Evolutionary conservation across 2,329 filamentous ascomycete genomes (phyloP).

Genomic region (Hymenoscyphus linearis): DNA sequence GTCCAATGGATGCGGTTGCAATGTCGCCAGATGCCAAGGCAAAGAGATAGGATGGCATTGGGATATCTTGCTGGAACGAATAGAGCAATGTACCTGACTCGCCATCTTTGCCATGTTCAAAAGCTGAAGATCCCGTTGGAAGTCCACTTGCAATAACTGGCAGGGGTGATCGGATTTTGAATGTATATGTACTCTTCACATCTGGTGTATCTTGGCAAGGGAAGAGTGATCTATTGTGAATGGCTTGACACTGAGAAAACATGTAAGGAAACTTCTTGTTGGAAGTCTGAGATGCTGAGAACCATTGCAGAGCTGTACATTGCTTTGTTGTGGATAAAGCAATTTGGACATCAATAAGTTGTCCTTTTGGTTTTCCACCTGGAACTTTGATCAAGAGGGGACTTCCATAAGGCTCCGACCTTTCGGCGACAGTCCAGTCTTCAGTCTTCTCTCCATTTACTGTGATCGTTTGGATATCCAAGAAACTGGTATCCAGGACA

Average conservation of each 20-base stretch:
- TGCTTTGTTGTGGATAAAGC: conserved; percentile 74
- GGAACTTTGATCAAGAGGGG: conserved; percentile 63
- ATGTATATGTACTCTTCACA: conserved; percentile 91
- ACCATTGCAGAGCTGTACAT: conserved; percentile 92
- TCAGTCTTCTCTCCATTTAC: conserved; percentile 57
- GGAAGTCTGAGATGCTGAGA: conserved; percentile 86
- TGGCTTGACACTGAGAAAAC: conserved; percentile 97
- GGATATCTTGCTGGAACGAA: conserved; percentile 82
- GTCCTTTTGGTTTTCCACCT: conserved; percentile 47
- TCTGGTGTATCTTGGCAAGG: conserved; percentile 97
- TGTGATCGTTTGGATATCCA: conserved; percentile 67
- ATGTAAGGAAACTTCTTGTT: conserved; percentile 97
- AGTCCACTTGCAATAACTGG: conserved; percentile 92
- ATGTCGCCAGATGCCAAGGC: conserved; percentile 87
- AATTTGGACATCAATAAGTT: conserved; percentile 54
- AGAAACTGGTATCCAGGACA: conserved; percentile 79
- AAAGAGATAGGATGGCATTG: conserved; percentile 91
- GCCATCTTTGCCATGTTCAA: conserved; percentile 47
- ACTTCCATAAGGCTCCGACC: conserved; percentile 68
- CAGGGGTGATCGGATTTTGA: conserved; percentile 78
- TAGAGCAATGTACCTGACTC: conserved; percentile 57
- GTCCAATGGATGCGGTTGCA: conserved; percentile 77
- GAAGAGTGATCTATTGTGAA: conserved; percentile 88
- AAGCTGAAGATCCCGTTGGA: conserved; percentile 46
- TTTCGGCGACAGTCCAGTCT: conserved; percentile 61